Evolutionary conservation across 352 stramenopile species (phyloP), one percentile per base, ranked within the genome.

Genomic region (Thalassiosira delicatula): DNA sequence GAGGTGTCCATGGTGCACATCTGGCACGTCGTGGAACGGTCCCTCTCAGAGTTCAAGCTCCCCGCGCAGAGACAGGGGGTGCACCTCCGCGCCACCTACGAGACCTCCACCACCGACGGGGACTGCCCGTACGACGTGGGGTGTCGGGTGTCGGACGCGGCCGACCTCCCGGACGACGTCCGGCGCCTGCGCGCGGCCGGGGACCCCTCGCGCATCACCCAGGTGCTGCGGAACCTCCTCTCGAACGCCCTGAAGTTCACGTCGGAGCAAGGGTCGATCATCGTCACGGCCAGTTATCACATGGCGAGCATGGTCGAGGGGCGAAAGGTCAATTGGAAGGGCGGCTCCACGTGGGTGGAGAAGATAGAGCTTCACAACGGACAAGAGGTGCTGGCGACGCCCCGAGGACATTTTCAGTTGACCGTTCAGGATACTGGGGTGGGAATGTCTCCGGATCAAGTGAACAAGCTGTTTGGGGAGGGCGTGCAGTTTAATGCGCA

Each of bases 241-340:
- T 93, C 88, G 2, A 93, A 93, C 53, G 85, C 85, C 14, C 44
- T 92, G 44, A 92, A 92, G 60, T 92, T 92, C 44, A 84, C 85
- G 14, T 37, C 67, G 2, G 59, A 81, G 29, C 42, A 81, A 25
- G 63, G 67, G 25, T 57, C 49, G 23, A 74, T 89, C n/a, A 40
- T 46, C 37, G 57, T 86, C 0, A 79, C 68, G 14, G 51, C 74
- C 11, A 54, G 44, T 21, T 54, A 54, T 54, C 44, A 49, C 44
- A 54, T 19, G 25, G 25, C 3, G 44, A 54, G 25, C 40, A 49
- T 67, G 23, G 42, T 75, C 49, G 40, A 66, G 35, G 49, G n/a
- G 32, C 11, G 37, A 54, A 66, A 27, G 81, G 29, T 67, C 8
- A 44, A 40, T 21, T 54, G n/a, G 35, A 72, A 56, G 33, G 35